A percentile compares a stretch with the other conserved stretches of the same genome.
Conservation (phyloP, 139 green algal species). For the Ostreobium quekettii region DNA sequence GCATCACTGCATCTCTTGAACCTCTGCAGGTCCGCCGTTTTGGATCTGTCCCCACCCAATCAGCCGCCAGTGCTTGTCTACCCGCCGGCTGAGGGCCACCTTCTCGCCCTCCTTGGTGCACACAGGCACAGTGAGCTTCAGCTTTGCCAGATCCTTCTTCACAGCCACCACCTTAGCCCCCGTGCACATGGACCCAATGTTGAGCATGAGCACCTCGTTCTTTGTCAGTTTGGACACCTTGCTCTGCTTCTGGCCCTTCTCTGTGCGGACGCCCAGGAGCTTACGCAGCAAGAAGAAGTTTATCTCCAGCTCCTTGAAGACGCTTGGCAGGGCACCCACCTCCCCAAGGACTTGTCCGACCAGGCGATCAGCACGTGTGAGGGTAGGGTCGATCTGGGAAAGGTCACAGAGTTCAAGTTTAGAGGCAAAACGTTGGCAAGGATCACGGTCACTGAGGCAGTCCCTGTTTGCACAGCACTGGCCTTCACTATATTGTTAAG, state of each 20-base stretch:
- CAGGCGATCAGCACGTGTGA: constrained; percentile 92
- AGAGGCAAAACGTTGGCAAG: too few species aligned
- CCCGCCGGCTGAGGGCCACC: constrained; percentile 84
- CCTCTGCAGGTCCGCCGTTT: constrained; percentile 36
- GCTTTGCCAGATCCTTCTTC: constrained; percentile 96
- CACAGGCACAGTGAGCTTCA: constrained; percentile 93
- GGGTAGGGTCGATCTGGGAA: constrained; percentile 85
- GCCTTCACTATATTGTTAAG: too few species aligned
- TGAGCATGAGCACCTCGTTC: constrained; percentile 99
- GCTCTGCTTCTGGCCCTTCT: constrained; percentile 83
- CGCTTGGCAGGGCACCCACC: constrained; percentile 87
- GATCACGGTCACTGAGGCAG: too few species aligned
- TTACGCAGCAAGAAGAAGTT: constrained; percentile 99
- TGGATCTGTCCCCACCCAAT: constrained; percentile 98
- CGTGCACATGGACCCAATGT: constrained; percentile 99
- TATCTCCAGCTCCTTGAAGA: constrained; percentile 97
- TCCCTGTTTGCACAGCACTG: too few species aligned
- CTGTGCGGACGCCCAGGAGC: constrained; percentile 89
- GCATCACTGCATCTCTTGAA: constrained; percentile 3
- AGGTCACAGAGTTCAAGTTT: too few species aligned
- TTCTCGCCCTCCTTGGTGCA: constrained; percentile 99
- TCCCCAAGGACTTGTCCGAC: constrained; percentile 95
- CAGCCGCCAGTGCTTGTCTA: constrained; percentile 98
- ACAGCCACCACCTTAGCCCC: constrained; percentile 91
- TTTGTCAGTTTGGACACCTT: constrained; percentile 95